Conservation (phyloP, 1,284 basidiomycete species). For the Puccinia brachypodii region DNA sequence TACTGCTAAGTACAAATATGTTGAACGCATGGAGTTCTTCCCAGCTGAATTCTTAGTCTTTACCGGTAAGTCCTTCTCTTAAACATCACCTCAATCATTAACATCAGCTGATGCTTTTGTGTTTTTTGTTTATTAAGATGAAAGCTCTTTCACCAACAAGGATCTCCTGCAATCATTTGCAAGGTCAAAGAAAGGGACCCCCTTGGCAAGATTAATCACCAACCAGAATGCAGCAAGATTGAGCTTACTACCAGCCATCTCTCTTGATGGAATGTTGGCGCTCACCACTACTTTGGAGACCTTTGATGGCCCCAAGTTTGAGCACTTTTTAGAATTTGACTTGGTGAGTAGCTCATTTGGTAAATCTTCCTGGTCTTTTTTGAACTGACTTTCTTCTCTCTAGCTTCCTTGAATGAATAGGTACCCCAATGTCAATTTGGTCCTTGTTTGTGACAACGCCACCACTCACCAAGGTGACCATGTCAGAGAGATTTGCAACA, state of each 20-base stretch:
- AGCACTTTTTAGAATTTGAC: slow-evolving; percentile 3
- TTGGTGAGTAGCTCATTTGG: background rate
- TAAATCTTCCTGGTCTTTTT: background rate
- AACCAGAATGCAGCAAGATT: background rate
- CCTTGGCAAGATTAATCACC: background rate
- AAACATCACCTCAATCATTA: background rate
- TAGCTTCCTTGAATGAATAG: slow-evolving; percentile 3
- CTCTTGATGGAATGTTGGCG: background rate
- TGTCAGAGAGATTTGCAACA: background rate
- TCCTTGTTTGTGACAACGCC: slow-evolving; percentile 9
- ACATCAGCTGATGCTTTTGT: background rate
- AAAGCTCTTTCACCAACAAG: background rate
- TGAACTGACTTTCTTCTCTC: background rate
- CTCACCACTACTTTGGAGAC: background rate
- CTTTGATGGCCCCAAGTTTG: background rate
- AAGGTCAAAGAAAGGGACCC: background rate
- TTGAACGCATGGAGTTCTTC: background rate
- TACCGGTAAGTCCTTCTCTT: slow-evolving; percentile 4
- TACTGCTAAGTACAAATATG: background rate
- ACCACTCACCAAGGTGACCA: background rate
- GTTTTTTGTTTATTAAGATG: background rate
- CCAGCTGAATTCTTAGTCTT: slow-evolving; percentile 8
- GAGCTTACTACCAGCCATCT: slow-evolving; percentile 8
- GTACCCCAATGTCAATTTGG: background rate
- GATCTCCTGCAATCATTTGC: slow-evolving; percentile 1